Percentiles rank a stretch among this genome's conserved stretches.
These are phyloP conservation scores for Xylaria sp. DNA, from an alignment of 2,329 filamentous ascomycete species.

Conservation along the genomic window DNA sequence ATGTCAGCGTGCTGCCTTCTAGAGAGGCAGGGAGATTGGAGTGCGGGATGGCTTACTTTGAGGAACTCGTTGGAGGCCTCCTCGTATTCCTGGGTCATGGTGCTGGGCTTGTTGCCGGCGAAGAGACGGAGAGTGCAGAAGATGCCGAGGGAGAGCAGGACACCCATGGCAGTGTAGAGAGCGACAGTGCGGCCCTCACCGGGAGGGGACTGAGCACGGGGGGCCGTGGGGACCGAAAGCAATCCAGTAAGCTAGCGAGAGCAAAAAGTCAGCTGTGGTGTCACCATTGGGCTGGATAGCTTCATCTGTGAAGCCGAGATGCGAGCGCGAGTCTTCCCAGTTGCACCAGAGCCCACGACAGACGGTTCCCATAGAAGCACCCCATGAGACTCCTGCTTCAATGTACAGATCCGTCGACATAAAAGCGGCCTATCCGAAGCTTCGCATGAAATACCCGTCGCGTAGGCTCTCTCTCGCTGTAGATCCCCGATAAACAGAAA, in stretches of 20 bases:
- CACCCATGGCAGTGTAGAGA: slow-evolving; percentile 63
- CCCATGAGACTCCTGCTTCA: slow-evolving; percentile 4
- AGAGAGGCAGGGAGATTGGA: neutral
- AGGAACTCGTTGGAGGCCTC: slow-evolving; percentile 92
- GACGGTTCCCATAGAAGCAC: neutral
- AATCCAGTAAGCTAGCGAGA: slow-evolving; percentile 86
- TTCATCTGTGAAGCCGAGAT: neutral
- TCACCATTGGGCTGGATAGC: neutral
- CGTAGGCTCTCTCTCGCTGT: neutral
- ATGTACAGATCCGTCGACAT: neutral
- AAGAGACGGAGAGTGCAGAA: slow-evolving; percentile 69
- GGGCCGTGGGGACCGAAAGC: slow-evolving; percentile 96
- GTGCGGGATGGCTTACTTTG: slow-evolving; percentile 57
- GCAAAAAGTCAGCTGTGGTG: slow-evolving; percentile 30
- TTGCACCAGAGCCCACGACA: slow-evolving; percentile 8
- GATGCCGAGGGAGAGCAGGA: slow-evolving; percentile 61
- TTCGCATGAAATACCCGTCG: neutral
- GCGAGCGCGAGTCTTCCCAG: slow-evolving; percentile 17
- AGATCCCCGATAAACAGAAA: neutral
- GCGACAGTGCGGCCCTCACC: slow-evolving; percentile 79
- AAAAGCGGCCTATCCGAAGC: neutral
- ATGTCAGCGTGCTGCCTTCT: slow-evolving; percentile 14
- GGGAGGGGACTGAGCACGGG: slow-evolving; percentile 74
- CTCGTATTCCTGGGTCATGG: slow-evolving; percentile 97
- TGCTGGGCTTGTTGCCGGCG: slow-evolving; percentile 67